A percentile compares a stretch with the other conserved stretches of the same genome.
These are phyloP conservation scores for Fusarium tupiense DNA, from an alignment of 2,329 filamentous ascomycete species.

Conservation along the genomic window DNA sequence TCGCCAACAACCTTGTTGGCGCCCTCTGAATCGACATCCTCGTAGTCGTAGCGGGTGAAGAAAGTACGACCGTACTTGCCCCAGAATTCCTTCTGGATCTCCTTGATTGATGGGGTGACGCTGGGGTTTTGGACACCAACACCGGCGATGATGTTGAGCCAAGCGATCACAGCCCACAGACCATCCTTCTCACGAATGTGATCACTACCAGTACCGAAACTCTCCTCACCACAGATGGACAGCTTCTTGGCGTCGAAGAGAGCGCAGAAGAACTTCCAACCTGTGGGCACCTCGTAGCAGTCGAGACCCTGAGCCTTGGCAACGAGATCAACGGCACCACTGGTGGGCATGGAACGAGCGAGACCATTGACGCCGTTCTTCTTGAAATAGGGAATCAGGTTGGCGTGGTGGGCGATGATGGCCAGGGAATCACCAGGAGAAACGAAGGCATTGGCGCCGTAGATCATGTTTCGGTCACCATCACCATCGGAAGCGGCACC, in stretches of 20 bases:
- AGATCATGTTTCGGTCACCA: conserved; percentile 99
- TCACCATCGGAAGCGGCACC: conserved; percentile 97
- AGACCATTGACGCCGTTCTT: conserved; percentile 96
- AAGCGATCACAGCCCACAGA: conserved; percentile 95
- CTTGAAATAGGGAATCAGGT: conserved; percentile 98
- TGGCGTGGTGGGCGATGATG: conserved; percentile 96
- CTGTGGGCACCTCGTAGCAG: conserved; percentile 96
- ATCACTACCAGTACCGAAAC: conserved; percentile 97
- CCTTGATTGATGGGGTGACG: conserved; percentile 89
- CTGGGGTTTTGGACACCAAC: conserved; percentile 83
- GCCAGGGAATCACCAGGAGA: conserved; percentile 97
- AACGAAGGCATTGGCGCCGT: conserved; percentile 95
- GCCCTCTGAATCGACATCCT: conserved; percentile 90
- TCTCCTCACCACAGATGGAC: conserved; percentile 98
- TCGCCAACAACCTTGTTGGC: conserved; percentile 90
- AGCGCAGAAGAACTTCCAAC: conserved; percentile 99
- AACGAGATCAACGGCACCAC: conserved; percentile 92
- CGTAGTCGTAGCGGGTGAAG: conserved; percentile 99
- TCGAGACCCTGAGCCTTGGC: conserved; percentile 92
- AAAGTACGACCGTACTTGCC: conserved; percentile 94
- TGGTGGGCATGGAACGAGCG: conserved; percentile 97
- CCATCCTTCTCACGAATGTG: conserved; percentile 99
- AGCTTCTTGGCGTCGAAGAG: conserved; percentile 95
- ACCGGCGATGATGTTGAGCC: conserved; percentile 98
- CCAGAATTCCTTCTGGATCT: conserved; percentile 99